phyloP scores from a whole-genome alignment of 2,329 filamentous ascomycete genomes.

The Ascochyta koolunga region DNA sequence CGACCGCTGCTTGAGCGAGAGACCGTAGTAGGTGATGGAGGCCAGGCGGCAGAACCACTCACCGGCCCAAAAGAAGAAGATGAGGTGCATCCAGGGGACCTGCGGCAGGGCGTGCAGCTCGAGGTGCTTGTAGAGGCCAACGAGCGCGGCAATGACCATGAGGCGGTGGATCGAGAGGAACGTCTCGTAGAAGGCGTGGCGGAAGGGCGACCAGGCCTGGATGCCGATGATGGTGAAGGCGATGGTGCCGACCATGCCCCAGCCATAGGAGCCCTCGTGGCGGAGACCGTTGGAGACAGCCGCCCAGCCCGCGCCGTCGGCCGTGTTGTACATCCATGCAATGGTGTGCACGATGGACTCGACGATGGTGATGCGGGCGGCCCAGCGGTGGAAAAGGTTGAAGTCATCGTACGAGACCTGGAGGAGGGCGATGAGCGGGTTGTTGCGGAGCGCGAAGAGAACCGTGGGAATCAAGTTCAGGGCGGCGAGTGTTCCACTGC shows the following conservation, averaged over 20 bases:
- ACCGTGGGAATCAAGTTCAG: conserved; percentile 93
- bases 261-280: conserved; percentile 68
- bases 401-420: conserved; percentile 95
- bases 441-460: conserved; percentile 89
- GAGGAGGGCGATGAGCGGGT: conserved; percentile 81
- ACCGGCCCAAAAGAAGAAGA: conserved; percentile 76
- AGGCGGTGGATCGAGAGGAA: conserved; percentile 88
- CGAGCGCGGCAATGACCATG: conserved; percentile 70
- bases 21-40: conserved; percentile 61
- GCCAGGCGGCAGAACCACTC: conserved; percentile 63
- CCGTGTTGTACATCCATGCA: conserved; percentile 73
- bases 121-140: conserved; percentile 80
- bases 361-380: conserved; percentile 73
- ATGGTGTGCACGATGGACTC: conserved; percentile 73
- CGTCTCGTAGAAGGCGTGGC: conserved; percentile 96
- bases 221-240: conserved; percentile 71
- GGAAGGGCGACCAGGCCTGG: conserved; percentile 76
- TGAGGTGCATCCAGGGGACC: conserved; percentile 74
- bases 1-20: conserved; percentile 57
- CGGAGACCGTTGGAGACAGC: conserved; percentile 62
- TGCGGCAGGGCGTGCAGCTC: conserved; percentile 70
- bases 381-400: conserved; percentile 87
- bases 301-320: conserved; percentile 64
- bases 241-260: conserved; percentile 64
- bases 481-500: conserved; percentile 81